Evolutionary conservation across 2,329 filamentous ascomycete genomes (phyloP).

Genomic region (Epichloe glyceriae): DNA sequence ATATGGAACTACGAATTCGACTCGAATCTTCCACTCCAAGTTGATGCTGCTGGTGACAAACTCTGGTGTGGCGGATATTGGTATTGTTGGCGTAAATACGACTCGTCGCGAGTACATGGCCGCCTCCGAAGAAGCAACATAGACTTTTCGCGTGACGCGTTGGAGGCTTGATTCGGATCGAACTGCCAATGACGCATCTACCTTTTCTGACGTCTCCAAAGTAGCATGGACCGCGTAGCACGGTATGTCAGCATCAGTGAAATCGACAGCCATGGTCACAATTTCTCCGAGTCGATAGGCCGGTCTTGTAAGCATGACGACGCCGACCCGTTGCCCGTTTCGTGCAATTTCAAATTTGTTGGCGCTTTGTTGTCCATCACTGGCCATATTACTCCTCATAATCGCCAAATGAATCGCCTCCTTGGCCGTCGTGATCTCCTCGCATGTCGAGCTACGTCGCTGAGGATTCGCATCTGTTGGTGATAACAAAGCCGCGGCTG

Average conservation of each 20-base stretch:
- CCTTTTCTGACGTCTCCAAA: conserved; percentile 75
- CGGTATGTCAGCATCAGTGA: conserved; percentile 60
- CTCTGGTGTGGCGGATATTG: conserved; percentile 71
- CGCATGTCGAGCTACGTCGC: conserved; percentile 40
- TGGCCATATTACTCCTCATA: conserved; percentile 61
- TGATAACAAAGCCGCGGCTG: conserved; percentile 52
- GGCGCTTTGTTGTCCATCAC: conserved; percentile 60
- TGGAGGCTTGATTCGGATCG: conserved; percentile 77
- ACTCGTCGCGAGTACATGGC: conserved; percentile 69
- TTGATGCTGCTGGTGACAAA: conserved; percentile 83
- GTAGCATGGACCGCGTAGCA: conserved; percentile 78
- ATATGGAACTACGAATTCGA: conserved; percentile 82
- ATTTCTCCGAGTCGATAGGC: conserved; percentile 83
- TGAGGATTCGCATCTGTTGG: conserved; percentile 48
- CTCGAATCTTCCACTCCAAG: conserved; percentile 74
- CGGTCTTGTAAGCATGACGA: conserved; percentile 77
- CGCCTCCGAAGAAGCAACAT: conserved; percentile 68
- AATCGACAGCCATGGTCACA: conserved; percentile 74
- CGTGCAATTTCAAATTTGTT: conserved; percentile 93
- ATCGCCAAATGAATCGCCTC: conserved; percentile 89
- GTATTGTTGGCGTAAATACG: conserved; percentile 73
- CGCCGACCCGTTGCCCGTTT: conserved; percentile 80
- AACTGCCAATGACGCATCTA: conserved; percentile 68
- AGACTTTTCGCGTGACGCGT: conserved; percentile 70
- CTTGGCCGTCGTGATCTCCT: conserved; percentile 53